phyloP scores from a whole-genome alignment of 495 filamentous ascomycete genomes.

The Thozetella sp. region DNA sequence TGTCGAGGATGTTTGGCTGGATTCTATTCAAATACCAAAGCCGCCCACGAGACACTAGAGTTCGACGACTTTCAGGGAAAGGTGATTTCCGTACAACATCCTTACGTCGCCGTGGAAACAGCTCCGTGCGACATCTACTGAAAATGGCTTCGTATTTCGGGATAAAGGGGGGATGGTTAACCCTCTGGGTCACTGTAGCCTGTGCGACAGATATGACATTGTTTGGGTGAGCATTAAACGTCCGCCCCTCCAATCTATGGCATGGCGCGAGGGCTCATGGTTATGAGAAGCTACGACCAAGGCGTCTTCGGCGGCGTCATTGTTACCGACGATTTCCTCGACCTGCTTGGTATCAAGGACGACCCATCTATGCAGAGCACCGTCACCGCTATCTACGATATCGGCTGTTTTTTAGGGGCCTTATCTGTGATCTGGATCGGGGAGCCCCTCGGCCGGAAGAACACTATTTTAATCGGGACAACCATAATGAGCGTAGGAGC shows the following conservation, averaged over 20 bases:
- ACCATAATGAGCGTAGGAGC: constrained; percentile 63
- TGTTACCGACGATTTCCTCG: constrained; percentile 57
- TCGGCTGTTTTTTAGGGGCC: constrained; percentile 67
- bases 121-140: constrained; percentile 1
- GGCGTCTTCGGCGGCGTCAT: constrained; percentile 59
- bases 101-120: too few species aligned
- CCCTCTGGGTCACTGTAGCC: constrained; percentile 60
- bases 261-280: background rate
- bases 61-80: too few species aligned
- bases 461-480: constrained; percentile 54
- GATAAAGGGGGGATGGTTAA: constrained; percentile 57
- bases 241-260: too few species aligned
- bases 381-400: constrained; percentile 66
- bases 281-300: constrained; percentile 51
- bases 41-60: too few species aligned
- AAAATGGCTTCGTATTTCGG: constrained; percentile 51
- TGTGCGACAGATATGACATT: constrained; percentile 60
- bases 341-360: constrained; percentile 48
- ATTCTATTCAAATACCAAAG: too few species aligned
- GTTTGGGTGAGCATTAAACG: constrained; percentile 31
- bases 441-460: constrained; percentile 60
- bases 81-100: too few species aligned
- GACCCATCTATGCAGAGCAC: constrained; percentile 54
- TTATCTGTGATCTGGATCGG: constrained; percentile 61
- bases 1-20: too few species aligned